Conservation (phyloP, 2,329 filamentous ascomycete species). For the Fusarium goolgardi region DNA sequence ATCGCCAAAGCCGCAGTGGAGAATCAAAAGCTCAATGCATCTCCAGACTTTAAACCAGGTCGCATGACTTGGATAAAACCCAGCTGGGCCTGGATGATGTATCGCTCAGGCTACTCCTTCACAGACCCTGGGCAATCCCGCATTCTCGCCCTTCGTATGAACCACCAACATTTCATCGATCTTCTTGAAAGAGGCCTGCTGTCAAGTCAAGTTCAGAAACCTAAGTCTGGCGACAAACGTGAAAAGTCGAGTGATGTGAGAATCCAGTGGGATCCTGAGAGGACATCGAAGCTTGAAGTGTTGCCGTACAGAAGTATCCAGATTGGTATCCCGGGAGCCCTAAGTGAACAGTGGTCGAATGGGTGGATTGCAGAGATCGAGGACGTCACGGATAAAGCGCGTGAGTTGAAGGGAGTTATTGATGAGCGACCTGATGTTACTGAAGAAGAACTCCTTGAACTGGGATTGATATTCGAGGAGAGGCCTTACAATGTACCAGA, state of each 20-base stretch:
- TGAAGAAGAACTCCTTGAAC: constrained; percentile 52
- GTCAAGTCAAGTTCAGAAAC: constrained; percentile 44
- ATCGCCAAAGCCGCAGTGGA: constrained; percentile 66
- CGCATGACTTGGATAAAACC: constrained; percentile 76
- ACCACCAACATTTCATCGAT: constrained; percentile 60
- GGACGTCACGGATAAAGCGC: constrained; percentile 68
- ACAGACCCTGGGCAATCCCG: constrained; percentile 66
- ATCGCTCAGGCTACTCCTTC: constrained; percentile 69
- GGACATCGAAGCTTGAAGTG: constrained; percentile 58
- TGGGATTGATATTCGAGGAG: constrained; percentile 59
- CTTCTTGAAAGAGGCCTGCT: constrained; percentile 57
- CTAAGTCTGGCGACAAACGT: constrained; percentile 26
- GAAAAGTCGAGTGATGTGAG: constrained; percentile 56
- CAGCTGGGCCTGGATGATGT: constrained; percentile 73
- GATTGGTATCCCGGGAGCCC: constrained; percentile 65
- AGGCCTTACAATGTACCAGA: constrained; percentile 56
- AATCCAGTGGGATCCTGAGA: constrained; percentile 74
- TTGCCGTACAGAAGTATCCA: constrained; percentile 68
- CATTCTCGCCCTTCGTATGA: constrained; percentile 68
- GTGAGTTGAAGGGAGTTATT: constrained; percentile 59
- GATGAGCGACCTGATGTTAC: constrained; percentile 54
- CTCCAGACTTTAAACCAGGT: constrained; percentile 61
- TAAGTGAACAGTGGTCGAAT: constrained; percentile 60
- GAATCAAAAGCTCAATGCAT: constrained; percentile 63
- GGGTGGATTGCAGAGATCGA: constrained; percentile 66